Evolutionary conservation across 1,139 yeast genomes (phyloP).

Genomic region (Arxiozyma telluris): DNA sequence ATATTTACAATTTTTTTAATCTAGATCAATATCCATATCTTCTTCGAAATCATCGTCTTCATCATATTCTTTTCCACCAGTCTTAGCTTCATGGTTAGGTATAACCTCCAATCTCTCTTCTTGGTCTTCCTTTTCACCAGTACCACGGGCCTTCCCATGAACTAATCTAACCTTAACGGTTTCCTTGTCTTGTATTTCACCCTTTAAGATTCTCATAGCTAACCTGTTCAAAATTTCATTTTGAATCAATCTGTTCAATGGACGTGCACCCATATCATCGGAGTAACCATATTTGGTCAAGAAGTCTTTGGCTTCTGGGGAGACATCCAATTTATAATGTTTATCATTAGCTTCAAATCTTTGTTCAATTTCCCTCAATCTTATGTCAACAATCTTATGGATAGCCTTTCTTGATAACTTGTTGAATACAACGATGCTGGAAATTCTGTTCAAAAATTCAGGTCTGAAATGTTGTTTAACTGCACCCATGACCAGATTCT

Average conservation of each 20-base stretch:
- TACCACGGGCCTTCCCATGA: slow-evolving; percentile 68
- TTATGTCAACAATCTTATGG: slow-evolving; percentile 78
- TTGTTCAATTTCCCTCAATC: slow-evolving; percentile 74
- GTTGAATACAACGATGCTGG: slow-evolving; percentile 87
- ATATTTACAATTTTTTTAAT: slow-evolving; percentile 9
- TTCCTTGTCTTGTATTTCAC: slow-evolving; percentile 84
- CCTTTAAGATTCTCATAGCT: slow-evolving; percentile 81
- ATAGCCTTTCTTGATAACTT: slow-evolving; percentile 86
- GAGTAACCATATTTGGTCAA: slow-evolving; percentile 82
- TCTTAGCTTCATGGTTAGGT: slow-evolving; percentile 69
- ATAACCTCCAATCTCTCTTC: slow-evolving; percentile 67
- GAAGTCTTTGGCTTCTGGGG: slow-evolving; percentile 69
- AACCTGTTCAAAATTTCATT: slow-evolving; percentile 74
- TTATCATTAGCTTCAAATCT: slow-evolving; percentile 81
- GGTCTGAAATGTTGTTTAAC: slow-evolving; percentile 94
- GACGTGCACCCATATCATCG: slow-evolving; percentile 93
- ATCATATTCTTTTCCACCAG: slow-evolving; percentile 29
- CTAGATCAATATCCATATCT: slow-evolving; percentile 38
- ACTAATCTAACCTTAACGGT: slow-evolving; percentile 52
- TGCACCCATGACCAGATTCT: slow-evolving; percentile 69
- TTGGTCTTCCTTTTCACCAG: slow-evolving; percentile 41
- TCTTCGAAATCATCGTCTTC: slow-evolving; percentile 46
- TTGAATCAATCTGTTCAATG: slow-evolving; percentile 89
- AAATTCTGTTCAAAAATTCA: slow-evolving; percentile 91
- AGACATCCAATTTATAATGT: slow-evolving; percentile 58